phyloP scores from a whole-genome alignment of 2,329 filamentous ascomycete genomes.

The Phaeosphaeriaceae sp. region DNA sequence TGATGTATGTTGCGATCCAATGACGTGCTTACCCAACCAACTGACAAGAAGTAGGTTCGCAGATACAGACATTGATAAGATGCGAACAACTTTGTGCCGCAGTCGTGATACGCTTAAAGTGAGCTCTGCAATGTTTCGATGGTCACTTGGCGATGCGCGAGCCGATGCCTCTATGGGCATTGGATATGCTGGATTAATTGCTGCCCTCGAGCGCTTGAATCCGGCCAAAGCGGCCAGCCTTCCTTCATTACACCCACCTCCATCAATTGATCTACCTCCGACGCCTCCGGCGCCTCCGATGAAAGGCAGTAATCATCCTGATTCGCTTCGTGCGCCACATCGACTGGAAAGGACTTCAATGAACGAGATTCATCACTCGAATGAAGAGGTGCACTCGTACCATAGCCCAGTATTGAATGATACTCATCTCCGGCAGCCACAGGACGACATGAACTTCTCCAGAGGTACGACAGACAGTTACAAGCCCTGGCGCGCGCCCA shows the following conservation, averaged over 20 bases:
- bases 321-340: constrained; percentile 9
- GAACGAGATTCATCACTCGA: constrained; percentile 20
- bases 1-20: constrained; percentile 41
- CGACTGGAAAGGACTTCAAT: constrained; percentile 25
- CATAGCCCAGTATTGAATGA: constrained; percentile 16
- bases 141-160: constrained; percentile 64
- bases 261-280: constrained; percentile 23
- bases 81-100: constrained; percentile 62
- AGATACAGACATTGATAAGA: constrained; percentile 66
- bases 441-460: constrained; percentile 24
- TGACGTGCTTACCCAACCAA: not conserved
- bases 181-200: constrained; percentile 70
- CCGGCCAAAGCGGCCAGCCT: constrained; percentile 31
- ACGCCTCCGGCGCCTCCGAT: constrained; percentile 30
- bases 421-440: constrained; percentile 14
- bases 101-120: constrained; percentile 68
- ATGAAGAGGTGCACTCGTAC: constrained; percentile 17
- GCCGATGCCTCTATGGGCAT: constrained; percentile 68
- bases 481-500: constrained; percentile 37
- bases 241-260: constrained; percentile 37
- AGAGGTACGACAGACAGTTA: constrained; percentile 32
- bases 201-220: constrained; percentile 64
- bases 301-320: constrained; percentile 18
- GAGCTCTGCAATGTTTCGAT: constrained; percentile 69
- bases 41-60: constrained; percentile 24